Percentiles rank a stretch among this genome's conserved stretches.
phyloP scores from a whole-genome alignment of 2,329 filamentous ascomycete genomes.

The Fulvia fulva region DNA sequence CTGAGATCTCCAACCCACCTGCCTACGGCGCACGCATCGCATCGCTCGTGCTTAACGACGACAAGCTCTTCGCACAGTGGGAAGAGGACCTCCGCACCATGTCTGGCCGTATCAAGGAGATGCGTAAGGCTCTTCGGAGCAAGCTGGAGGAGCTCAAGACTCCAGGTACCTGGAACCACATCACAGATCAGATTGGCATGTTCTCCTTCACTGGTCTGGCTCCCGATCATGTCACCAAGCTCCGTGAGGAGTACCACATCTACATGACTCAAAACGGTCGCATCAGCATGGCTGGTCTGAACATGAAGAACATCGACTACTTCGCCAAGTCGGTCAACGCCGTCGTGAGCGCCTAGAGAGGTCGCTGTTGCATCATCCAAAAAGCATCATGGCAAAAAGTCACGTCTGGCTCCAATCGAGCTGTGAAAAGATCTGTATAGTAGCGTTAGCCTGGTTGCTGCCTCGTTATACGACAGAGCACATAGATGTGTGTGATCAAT shows the following conservation, averaged over 20 bases:
- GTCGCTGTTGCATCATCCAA: neutral
- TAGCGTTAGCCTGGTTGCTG: neutral
- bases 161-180: constrained; percentile 91
- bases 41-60: constrained; percentile 76
- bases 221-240: constrained; percentile 67
- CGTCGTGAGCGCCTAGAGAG: constrained; percentile 57
- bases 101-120: constrained; percentile 90
- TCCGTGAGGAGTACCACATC: constrained; percentile 68
- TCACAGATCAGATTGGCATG: constrained; percentile 99
- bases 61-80: constrained; percentile 81
- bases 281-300: constrained; percentile 97
- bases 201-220: constrained; percentile 86
- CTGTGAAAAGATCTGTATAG: neutral
- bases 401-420: neutral
- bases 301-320: constrained; percentile 87
- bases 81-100: constrained; percentile 87
- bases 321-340: constrained; percentile 85
- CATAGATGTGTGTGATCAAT: neutral
- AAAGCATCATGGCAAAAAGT: neutral
- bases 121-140: constrained; percentile 72
- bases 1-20: constrained; percentile 95
- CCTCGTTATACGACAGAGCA: constrained; percentile 50
- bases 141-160: constrained; percentile 83
- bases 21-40: constrained; percentile 91
- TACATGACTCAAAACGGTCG: constrained; percentile 98